Percentiles rank a stretch among this genome's conserved stretches.
These are phyloP conservation scores for Penicillium sclerotigenum DNA, from an alignment of 2,329 filamentous ascomycete genomes.

Conservation along the genomic window DNA sequence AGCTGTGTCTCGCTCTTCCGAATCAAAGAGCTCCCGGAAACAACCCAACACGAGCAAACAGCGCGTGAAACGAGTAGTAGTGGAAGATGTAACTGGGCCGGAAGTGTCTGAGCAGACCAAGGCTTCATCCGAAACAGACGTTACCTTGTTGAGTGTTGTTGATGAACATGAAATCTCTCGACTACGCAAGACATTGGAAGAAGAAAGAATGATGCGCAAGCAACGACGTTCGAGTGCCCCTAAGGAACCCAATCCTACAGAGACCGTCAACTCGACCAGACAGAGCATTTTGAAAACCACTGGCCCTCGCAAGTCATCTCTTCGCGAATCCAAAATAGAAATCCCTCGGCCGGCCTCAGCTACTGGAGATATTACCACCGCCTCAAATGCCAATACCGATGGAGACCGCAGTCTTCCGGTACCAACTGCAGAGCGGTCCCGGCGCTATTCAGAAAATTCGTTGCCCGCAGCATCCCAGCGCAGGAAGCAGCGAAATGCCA, in stretches of 20 bases:
- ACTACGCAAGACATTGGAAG: slow-evolving; percentile 55
- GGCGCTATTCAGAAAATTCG: slow-evolving; percentile 46
- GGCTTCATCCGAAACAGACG: slow-evolving; percentile 30
- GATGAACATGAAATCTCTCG: slow-evolving; percentile 52
- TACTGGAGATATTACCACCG: slow-evolving; percentile 35
- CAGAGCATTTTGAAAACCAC: slow-evolving; percentile 38
- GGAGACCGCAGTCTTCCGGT: slow-evolving; percentile 31
- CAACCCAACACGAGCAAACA: slow-evolving; percentile 40
- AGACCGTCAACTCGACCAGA: slow-evolving; percentile 39
- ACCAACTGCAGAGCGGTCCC: slow-evolving; percentile 28
- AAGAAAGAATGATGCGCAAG: slow-evolving; percentile 49
- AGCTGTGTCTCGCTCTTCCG: slow-evolving; percentile 16
- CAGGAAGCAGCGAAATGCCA: slow-evolving; percentile 48
- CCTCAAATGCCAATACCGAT: slow-evolving; percentile 28
- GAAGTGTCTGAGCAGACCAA: slow-evolving; percentile 32
- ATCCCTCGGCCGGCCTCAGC: slow-evolving; percentile 34
- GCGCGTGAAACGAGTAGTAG: slow-evolving; percentile 38
- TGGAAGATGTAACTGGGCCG: slow-evolving; percentile 36
- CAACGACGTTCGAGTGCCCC: slow-evolving; percentile 33
- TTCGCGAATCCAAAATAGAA: slow-evolving; percentile 49
- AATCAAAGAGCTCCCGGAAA: slow-evolving; percentile 28
- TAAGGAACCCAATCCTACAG: slow-evolving; percentile 37
- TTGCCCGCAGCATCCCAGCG: slow-evolving; percentile 50
- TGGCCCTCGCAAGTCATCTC: slow-evolving; percentile 53
- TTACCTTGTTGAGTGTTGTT: slow-evolving; percentile 56